phyloP scores from a whole-genome alignment of 768 basidiomycete species.

The Glaciozyma martinii region DNA sequence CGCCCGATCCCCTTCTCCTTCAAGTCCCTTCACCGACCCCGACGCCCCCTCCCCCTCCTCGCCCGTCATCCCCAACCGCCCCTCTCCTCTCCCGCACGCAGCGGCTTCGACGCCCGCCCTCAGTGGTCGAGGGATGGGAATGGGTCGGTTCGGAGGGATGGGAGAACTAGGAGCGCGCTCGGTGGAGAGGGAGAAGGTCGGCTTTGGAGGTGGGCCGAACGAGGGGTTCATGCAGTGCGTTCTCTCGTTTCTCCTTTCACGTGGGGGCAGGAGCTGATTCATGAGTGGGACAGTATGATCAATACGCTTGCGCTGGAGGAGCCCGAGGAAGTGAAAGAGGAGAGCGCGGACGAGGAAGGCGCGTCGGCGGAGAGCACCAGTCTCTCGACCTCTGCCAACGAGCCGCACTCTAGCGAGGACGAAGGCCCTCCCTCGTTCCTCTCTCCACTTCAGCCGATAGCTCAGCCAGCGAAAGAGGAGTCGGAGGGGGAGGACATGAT shows the following conservation, averaged over 20 bases:
- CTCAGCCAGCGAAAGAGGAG: neutral
- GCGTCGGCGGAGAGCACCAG: neutral
- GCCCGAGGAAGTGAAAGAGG: neutral
- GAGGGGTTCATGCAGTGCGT: neutral
- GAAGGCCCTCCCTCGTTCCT: constrained; percentile 4
- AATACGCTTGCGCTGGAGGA: constrained; percentile 24
- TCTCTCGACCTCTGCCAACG: neutral
- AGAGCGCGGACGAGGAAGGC: neutral
- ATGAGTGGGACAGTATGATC: constrained; percentile 15
- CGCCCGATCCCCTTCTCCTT: neutral
- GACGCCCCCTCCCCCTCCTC: neutral
- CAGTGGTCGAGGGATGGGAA: neutral
- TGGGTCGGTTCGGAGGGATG: neutral
- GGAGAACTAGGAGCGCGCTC: neutral
- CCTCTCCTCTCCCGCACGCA: neutral
- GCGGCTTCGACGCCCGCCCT: neutral
- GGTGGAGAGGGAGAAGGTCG: neutral
- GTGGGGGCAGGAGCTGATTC: neutral
- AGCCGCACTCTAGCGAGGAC: neutral
- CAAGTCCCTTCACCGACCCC: neutral
- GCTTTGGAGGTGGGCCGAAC: neutral
- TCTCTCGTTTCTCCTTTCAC: neutral
- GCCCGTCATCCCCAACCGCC: neutral
- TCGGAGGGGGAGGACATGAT: constrained; percentile 1
- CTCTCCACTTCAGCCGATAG: neutral